Evolutionary conservation across 2,329 filamentous ascomycete species (phyloP).

Genomic region (Trichoderma hamatum): DNA sequence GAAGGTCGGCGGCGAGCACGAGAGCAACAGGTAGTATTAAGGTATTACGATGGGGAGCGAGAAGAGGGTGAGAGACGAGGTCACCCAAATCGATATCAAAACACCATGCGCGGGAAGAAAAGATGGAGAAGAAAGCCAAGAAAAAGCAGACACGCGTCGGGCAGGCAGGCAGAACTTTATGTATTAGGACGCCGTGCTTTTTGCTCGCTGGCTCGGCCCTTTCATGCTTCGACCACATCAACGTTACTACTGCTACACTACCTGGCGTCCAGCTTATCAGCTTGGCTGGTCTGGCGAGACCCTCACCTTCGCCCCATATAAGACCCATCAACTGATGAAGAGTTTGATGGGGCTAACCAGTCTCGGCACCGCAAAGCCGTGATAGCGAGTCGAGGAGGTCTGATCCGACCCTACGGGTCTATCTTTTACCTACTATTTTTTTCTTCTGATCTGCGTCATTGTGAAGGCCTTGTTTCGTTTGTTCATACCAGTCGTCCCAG

Average conservation of each 20-base stretch:
- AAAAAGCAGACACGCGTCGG: background rate
- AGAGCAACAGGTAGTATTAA: background rate
- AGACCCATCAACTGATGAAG: constrained; percentile 23
- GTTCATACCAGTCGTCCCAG: background rate
- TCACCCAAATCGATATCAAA: constrained; percentile 14
- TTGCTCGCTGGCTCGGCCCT: background rate
- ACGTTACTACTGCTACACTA: constrained; percentile 24
- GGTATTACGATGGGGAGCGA: background rate
- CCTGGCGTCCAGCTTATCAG: constrained; percentile 20
- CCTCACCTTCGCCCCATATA: constrained; percentile 23
- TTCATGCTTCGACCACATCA: constrained; percentile 22
- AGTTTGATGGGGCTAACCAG: constrained; percentile 22
- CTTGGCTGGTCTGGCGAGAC: constrained; percentile 19
- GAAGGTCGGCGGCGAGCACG: background rate
- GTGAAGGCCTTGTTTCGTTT: background rate
- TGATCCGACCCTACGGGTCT: background rate
- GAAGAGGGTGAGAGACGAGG: constrained; percentile 9
- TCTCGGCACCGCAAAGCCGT: constrained; percentile 18
- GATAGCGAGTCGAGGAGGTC: background rate
- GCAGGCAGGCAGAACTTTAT: constrained; percentile 20
- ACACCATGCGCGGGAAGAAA: background rate
- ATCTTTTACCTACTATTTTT: background rate
- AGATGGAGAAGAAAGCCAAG: background rate
- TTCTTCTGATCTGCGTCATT: constrained; percentile 3
- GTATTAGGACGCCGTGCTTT: background rate